Conservation (phyloP, 805 yeast genomes). For the Isabelozyma gotoi region DNA sequence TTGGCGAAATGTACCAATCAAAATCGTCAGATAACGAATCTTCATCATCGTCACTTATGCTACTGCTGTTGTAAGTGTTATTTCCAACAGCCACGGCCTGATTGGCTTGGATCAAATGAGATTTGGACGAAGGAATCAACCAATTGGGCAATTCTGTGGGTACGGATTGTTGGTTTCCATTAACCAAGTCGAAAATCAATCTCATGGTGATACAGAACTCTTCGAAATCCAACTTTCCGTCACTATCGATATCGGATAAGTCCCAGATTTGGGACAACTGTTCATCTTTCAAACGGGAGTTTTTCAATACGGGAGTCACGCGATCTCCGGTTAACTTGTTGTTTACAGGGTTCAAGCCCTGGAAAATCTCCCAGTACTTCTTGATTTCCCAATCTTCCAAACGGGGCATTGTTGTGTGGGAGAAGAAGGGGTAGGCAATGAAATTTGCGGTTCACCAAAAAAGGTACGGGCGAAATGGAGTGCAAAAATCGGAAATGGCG, state of each 20-base stretch:
- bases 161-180: constrained; percentile 54
- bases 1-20: constrained; percentile 96
- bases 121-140: constrained; percentile 89
- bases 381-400: constrained; percentile 94
- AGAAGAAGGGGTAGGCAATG: not conserved
- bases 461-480: not conserved
- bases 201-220: constrained; percentile 98
- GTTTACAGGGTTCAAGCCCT: constrained; percentile 78
- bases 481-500: too few relatives aligned
- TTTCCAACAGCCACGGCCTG: constrained; percentile 49
- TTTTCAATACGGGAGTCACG: constrained; percentile 82
- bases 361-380: constrained; percentile 97
- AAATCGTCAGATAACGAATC: constrained; percentile 63
- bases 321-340: constrained; percentile 83
- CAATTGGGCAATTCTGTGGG: constrained; percentile 83
- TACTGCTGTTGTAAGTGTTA: constrained; percentile 10
- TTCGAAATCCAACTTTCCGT: constrained; percentile 90
- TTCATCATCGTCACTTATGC: constrained; percentile 60
- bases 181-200: constrained; percentile 85
- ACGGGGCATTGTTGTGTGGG: constrained; percentile 54
- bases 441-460: not conserved
- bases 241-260: constrained; percentile 87
- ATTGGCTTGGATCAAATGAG: constrained; percentile 83
- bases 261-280: constrained; percentile 87
- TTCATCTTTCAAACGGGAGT: constrained; percentile 78